A percentile compares a stretch with the other conserved stretches of the same genome.
Conservation (phyloP, 2,329 filamentous ascomycete species). For the Monilinia polystroma region DNA sequence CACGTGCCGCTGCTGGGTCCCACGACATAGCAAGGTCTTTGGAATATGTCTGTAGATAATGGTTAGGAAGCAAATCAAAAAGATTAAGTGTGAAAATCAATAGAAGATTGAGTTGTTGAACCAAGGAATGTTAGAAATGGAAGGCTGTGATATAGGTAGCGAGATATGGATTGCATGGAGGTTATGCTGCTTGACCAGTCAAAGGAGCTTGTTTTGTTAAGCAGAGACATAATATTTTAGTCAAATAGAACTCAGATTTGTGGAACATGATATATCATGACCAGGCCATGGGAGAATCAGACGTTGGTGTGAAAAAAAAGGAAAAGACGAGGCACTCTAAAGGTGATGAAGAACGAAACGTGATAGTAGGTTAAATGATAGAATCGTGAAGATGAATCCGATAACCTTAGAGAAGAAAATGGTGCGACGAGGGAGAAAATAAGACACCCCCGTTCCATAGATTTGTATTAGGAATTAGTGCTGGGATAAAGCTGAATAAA, state of each 20-base stretch:
- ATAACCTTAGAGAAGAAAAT: neutral
- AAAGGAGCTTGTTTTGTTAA: neutral
- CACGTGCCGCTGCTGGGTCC: conserved; percentile 2
- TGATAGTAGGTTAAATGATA: neutral
- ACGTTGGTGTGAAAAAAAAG: neutral
- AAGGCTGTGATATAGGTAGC: neutral
- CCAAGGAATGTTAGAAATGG: neutral
- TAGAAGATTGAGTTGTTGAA: neutral
- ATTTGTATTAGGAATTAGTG: neutral
- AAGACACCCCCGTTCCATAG: neutral
- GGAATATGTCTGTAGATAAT: neutral
- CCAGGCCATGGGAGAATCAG: neutral
- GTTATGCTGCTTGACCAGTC: neutral
- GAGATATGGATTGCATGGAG: neutral
- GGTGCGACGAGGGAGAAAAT: neutral
- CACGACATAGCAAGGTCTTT: conserved; percentile 10
- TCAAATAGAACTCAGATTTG: neutral
- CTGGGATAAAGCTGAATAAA: neutral
- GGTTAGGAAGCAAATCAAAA: neutral
- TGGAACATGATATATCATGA: neutral
- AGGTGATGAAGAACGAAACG: neutral
- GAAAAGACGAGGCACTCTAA: neutral
- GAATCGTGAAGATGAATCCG: neutral
- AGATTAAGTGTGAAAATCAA: neutral
- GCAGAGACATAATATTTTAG: neutral